Base-by-base conservation (phyloP, 1,139 yeast species). In the Blastobotrys aristatus region DNA sequence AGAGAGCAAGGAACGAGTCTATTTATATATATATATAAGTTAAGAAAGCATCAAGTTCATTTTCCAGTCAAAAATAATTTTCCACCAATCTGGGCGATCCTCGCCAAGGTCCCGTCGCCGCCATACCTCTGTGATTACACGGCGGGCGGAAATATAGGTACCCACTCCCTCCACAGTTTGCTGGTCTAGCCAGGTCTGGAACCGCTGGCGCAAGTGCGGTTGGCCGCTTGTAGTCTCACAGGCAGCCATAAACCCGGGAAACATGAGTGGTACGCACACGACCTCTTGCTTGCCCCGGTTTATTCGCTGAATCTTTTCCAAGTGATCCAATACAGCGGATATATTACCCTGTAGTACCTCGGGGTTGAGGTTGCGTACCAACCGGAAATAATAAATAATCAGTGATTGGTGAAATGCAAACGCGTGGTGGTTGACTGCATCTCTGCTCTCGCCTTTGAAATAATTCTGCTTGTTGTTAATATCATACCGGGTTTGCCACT, bases 191-290 rank as follows among this genome's bases (percentile, higher is more conserved):
- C 95, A 87, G 52, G 74, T 72, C 59, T 79, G 82, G 67, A 79
- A 87, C 30, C 88, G 82, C 53, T 73, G 66, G 55, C 86, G 92
- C 40, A 82, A 66, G 34, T 72, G 72, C 1, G 67, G 58, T 3
- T 82, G 77, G 16, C 51, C 57, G 16, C 53, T 37, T 47, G 77
- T 75, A 2, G 94, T 86, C 54, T 86, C 89, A 60, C 95, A 84
- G 0, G 95, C 96, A 0, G 94, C 92, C 44, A 88, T 83, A 56
- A 88, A 88, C 0, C 94, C 95, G 60, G 86, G 94, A 90, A 95
- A 88, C 59, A 87, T 79, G 34, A 87, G 69, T 2, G 96, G 96
- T 33, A 84, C 79, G 43, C 86, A 82, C 27, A 77, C 74, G 5
- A 27, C 29, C 30, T 73, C 74, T n/a, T 70, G 65, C 13, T 77